These are phyloP conservation scores for Stereocaulon alpinum DNA, from an alignment of 495 filamentous ascomycete genomes.

Conservation along the genomic window DNA sequence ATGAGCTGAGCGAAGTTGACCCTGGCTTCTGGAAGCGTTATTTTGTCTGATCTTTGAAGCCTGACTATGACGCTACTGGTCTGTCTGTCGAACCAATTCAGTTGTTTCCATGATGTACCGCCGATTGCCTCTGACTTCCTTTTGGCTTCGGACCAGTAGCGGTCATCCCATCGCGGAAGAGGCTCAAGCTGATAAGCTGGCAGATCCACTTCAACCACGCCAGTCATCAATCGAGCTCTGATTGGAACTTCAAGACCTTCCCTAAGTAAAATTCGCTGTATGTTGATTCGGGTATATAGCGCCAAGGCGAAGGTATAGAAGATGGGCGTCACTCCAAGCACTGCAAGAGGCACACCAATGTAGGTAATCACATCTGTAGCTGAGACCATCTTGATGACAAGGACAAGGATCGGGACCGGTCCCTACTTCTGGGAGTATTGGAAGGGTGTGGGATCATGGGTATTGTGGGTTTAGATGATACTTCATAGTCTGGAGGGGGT, in stretches of 20 bases:
- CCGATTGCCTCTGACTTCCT: background rate
- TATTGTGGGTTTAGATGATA: too few relatives aligned
- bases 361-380: slow-evolving; percentile 39
- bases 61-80: background rate
- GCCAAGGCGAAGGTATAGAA: slow-evolving; percentile 4
- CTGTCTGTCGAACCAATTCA: background rate
- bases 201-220: slow-evolving; percentile 3
- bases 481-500: too few relatives aligned
- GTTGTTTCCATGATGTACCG: background rate
- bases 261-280: background rate
- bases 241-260: background rate
- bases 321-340: slow-evolving; percentile 39
- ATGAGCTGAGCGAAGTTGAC: background rate
- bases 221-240: slow-evolving; percentile 6
- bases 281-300: background rate
- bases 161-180: background rate
- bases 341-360: slow-evolving; percentile 52
- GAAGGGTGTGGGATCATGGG: too few relatives aligned
- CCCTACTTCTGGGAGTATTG: too few relatives aligned
- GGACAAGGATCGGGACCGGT: background rate
- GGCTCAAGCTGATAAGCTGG: background rate
- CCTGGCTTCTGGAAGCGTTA: background rate
- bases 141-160: background rate
- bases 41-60: slow-evolving; percentile 1
- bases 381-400: slow-evolving; percentile 11